These are phyloP conservation scores for Fusarium compactum DNA, from an alignment of 2,329 filamentous ascomycete genomes.

Conservation along the genomic window DNA sequence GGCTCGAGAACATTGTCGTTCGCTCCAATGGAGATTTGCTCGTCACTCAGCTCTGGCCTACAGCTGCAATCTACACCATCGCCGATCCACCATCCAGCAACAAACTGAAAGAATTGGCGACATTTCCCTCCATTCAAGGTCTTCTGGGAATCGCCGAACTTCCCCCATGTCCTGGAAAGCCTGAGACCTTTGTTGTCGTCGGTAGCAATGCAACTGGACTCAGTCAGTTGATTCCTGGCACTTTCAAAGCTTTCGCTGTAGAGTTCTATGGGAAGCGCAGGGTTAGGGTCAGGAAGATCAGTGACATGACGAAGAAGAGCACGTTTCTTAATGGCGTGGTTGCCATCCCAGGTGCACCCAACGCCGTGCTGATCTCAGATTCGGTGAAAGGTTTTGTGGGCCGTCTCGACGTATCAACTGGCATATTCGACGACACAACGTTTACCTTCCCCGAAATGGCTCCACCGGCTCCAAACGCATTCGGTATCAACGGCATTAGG, in stretches of 20 bases:
- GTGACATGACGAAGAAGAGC: constrained; percentile 9
- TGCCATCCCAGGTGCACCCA: background rate
- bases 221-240: constrained; percentile 1
- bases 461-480: background rate
- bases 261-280: background rate
- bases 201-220: constrained; percentile 18
- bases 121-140: background rate
- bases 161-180: background rate
- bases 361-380: constrained; percentile 16
- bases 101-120: background rate
- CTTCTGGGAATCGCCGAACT: constrained; percentile 13
- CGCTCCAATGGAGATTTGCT: background rate
- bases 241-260: constrained; percentile 12
- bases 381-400: constrained; percentile 5
- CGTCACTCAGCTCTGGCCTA: constrained; percentile 9
- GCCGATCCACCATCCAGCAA: background rate
- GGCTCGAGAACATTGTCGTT: constrained; percentile 1
- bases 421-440: background rate
- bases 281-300: constrained; percentile 6
- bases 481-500: constrained; percentile 11
- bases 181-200: constrained; percentile 12
- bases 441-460: constrained; percentile 15
- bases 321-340: constrained; percentile 19
- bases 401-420: background rate
- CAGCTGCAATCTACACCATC: background rate